A percentile compares a stretch with the other conserved stretches of the same genome.
phyloP scores from a whole-genome alignment of 2,329 filamentous ascomycete genomes.

The Cladosporium sp. region DNA sequence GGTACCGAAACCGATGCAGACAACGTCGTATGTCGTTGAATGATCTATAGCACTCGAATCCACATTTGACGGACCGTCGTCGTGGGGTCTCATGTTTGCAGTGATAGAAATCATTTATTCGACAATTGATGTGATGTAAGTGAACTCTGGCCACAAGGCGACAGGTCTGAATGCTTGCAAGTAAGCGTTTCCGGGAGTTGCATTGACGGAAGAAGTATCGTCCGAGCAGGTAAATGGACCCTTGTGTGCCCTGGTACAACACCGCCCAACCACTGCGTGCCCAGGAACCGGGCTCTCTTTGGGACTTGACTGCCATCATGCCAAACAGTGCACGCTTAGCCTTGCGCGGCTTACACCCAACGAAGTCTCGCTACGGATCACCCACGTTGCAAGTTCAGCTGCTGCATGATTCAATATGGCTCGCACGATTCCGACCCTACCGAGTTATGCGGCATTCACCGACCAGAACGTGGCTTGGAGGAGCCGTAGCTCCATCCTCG shows the following conservation, averaged over 20 bases:
- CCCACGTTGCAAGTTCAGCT: conserved; percentile 4
- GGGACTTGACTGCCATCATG: neutral
- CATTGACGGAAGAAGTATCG: neutral
- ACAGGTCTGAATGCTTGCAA: neutral
- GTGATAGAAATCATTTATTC: neutral
- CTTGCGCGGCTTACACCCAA: conserved; percentile 3
- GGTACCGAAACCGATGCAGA: conserved; percentile 22
- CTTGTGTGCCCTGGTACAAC: neutral
- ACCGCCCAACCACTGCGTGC: neutral
- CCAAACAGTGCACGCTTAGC: conserved; percentile 2
- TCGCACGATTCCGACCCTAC: neutral
- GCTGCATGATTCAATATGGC: conserved; percentile 1
- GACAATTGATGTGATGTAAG: neutral
- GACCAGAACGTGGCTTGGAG: neutral
- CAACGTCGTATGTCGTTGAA: conserved; percentile 18
- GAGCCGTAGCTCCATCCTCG: too few relatives aligned
- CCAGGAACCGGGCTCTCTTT: neutral
- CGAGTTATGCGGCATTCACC: neutral
- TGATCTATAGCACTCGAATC: neutral
- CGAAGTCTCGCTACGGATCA: conserved; percentile 6
- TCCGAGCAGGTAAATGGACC: neutral
- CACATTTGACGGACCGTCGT: neutral
- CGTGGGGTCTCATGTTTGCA: neutral
- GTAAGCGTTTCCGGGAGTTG: neutral
- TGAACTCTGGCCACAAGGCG: neutral